Base-by-base conservation (phyloP, 2,329 filamentous ascomycete genomes). In the Apiospora saccharicola region DNA sequence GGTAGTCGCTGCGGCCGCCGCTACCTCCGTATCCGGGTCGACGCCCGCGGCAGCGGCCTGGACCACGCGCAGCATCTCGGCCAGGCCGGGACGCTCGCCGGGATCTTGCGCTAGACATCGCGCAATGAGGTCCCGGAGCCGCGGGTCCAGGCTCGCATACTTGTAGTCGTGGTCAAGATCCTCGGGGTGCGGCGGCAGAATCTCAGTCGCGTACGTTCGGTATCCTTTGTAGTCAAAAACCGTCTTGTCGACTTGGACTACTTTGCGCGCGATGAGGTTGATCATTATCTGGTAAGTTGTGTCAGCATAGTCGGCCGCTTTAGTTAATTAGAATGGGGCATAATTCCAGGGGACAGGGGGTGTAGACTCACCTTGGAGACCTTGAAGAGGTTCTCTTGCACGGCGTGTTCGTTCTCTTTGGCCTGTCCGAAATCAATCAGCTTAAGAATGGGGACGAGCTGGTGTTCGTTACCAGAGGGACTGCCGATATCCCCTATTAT, bases 191-290 rank as follows among this genome's bases (percentile, higher is more conserved):
- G 51, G 70, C 8, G 70, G 70, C 12, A 71, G 70, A 2, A 71
- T 68, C 30, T 71, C 70, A 7, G 70, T 71, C 7, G 70, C 70
- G 16, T 47, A 16, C 7, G 70, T 68, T 10, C 64, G n/a, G 70
- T 26, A 41, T 26, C 53, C 70, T 1, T 51, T 41, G 30, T 71
- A 68, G 14, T n/a, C 46, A 26, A 30, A 37, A 10, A 24, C 37
- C 37, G 43, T 44, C 12, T 16, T 26, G 4, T 44, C 34, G n/a
- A 30, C 26, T 24, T 67, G 64, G 12, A 68, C 37, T 22, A 16
- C 37, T 30, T 30, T 6, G 37, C 64, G 64, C 10, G 64, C 37
- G 43, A 68, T 68, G 37, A 68, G 64, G 64, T 68, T 68, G 64
- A 68, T 43, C 16, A 44, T 16, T 44, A 68, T 30, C 37, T 68